These are phyloP conservation scores for Lantana camara DNA, from an alignment of 257 asterid species.

Conservation along the genomic window DNA sequence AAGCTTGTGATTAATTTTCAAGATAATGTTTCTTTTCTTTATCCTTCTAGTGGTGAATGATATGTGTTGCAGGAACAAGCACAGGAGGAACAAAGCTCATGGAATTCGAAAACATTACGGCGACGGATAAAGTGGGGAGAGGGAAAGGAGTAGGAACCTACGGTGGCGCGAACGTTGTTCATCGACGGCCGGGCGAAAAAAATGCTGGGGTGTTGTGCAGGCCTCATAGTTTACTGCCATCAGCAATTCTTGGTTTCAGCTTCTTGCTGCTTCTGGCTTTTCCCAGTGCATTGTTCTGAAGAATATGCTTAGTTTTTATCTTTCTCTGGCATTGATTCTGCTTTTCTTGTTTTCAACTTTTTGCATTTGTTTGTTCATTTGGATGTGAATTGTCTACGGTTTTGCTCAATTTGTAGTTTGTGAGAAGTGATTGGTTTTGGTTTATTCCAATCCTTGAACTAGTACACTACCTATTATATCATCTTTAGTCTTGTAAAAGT, in stretches of 20 bases:
- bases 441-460: not conserved
- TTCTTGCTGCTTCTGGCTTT: conserved; percentile 28
- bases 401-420: not conserved
- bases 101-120: conserved; percentile 1
- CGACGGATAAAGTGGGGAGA: conserved; percentile 32
- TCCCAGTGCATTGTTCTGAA: conserved; percentile 22
- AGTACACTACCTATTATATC: no score
- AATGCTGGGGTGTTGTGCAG: conserved; percentile 18
- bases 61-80: conserved; percentile 7
- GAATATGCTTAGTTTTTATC: not conserved
- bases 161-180: conserved; percentile 53
- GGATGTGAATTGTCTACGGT: not conserved
- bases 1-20: not conserved
- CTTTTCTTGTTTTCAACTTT: not conserved
- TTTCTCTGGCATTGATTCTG: no score
- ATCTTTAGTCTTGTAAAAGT: no score
- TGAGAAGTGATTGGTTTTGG: not conserved
- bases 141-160: conserved; percentile 44
- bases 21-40: not conserved
- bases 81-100: conserved; percentile 14
- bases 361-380: not conserved
- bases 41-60: no score
- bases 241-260: conserved; percentile 28
- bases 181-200: conserved; percentile 28
- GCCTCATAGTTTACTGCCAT: conserved; percentile 19